Conservation (phyloP, 2,329 filamentous ascomycete genomes). For the Ramularia endophylla region DNA sequence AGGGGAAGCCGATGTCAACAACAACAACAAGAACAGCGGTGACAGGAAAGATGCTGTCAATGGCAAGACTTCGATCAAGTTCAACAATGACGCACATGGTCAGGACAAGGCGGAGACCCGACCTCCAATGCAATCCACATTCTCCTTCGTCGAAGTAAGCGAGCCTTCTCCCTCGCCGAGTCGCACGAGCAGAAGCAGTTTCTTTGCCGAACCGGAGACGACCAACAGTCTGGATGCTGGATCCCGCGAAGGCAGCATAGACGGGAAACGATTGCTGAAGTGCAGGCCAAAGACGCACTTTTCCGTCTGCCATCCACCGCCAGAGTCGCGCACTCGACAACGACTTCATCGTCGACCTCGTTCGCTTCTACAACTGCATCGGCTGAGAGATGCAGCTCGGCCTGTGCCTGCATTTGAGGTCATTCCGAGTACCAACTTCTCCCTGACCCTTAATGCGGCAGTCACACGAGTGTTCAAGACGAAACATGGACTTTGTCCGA, state of each 20-base stretch:
- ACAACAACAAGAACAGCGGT: constrained; percentile 3
- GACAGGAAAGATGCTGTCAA: not conserved
- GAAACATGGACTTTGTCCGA: constrained; percentile 57
- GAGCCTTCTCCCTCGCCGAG: constrained; percentile 20
- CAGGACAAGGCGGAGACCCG: constrained; percentile 6
- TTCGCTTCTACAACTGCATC: constrained; percentile 66
- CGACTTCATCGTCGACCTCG: constrained; percentile 64
- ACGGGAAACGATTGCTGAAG: constrained; percentile 23
- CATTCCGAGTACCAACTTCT: constrained; percentile 54
- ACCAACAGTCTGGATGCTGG: constrained; percentile 24
- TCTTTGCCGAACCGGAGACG: constrained; percentile 30
- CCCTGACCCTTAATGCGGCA: constrained; percentile 53
- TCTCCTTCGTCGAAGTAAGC: constrained; percentile 9
- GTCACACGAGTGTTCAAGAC: constrained; percentile 60
- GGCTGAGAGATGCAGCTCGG: constrained; percentile 54
- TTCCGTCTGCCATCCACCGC: constrained; percentile 63
- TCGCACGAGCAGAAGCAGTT: constrained; percentile 22
- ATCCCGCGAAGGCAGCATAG: constrained; percentile 29
- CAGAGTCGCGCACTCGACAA: constrained; percentile 47
- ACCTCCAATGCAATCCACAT: constrained; percentile 16
- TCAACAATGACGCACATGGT: constrained; percentile 1
- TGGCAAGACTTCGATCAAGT: too few relatives aligned
- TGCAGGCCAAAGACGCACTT: constrained; percentile 55
- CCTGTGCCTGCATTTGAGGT: constrained; percentile 66
- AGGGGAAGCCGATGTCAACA: constrained; percentile 5